Conservation (phyloP, 352 stramenopile species). For the Phytophthora cactorum region DNA sequence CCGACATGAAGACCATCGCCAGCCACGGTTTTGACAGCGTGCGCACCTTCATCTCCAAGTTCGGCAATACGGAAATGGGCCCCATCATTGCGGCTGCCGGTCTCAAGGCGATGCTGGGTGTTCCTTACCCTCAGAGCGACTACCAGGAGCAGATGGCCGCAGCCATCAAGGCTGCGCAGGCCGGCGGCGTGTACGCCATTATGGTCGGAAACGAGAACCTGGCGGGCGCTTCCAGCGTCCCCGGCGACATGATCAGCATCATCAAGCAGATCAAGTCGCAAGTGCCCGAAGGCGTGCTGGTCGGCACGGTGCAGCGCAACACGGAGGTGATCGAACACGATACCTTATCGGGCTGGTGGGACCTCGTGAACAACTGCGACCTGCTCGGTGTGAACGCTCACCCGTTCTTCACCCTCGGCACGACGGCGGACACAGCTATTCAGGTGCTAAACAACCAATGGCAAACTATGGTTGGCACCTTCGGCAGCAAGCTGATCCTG, state of each 20-base stretch:
- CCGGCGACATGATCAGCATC: conserved; percentile 48
- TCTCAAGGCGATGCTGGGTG: conserved; percentile 52
- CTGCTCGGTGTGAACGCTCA: conserved; percentile 64
- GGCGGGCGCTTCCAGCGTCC: conserved; percentile 33
- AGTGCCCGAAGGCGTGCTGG: conserved; percentile 36
- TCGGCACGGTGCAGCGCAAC: conserved; percentile 74
- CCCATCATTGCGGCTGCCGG: conserved; percentile 53
- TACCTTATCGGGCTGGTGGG: conserved; percentile 38
- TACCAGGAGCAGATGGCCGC: conserved; percentile 47
- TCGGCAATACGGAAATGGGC: conserved; percentile 58
- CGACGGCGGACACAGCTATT: conserved; percentile 43
- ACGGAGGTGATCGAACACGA: conserved; percentile 53
- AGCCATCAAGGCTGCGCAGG: conserved; percentile 50
- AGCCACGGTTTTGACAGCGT: conserved; percentile 60
- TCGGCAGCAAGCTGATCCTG: conserved; percentile 56
- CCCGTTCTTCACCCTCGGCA: conserved; percentile 58
- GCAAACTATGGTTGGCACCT: conserved; percentile 48
- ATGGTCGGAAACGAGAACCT: conserved; percentile 81
- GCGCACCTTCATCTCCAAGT: conserved; percentile 71
- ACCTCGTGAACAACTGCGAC: conserved; percentile 48
- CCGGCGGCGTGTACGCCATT: conserved; percentile 54
- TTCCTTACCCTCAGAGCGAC: conserved; percentile 58
- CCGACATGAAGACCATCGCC: conserved; percentile 60
- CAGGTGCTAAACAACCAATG: conserved; percentile 56
- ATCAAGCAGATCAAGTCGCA: conserved; percentile 58